phyloP scores from a whole-genome alignment of 148 eudicot genomes.

The Silene conica region DNA sequence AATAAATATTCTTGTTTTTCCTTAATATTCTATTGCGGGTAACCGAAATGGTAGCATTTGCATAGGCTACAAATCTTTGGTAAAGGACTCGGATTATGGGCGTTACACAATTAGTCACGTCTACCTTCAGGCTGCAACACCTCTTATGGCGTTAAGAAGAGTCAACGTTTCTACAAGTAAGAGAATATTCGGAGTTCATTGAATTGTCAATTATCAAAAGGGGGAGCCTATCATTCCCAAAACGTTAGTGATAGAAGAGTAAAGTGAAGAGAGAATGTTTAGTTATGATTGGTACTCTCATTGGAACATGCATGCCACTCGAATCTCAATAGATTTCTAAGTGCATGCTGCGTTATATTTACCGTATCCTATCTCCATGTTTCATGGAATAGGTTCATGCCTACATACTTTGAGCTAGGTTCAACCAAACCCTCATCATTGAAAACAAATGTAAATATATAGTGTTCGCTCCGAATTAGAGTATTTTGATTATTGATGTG shows the following conservation, averaged over 20 bases:
- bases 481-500: no score
- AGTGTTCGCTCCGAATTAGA: no score
- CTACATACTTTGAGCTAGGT: conserved; percentile 2
- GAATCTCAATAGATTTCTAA: background rate
- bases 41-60: no score
- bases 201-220: conserved; percentile 10
- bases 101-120: no score
- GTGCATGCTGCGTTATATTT: conserved; percentile 6
- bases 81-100: no score
- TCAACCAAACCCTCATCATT: background rate
- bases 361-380: conserved; percentile 1
- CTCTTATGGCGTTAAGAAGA: background rate
- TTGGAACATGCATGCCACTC: conserved; percentile 15
- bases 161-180: conserved; percentile 14
- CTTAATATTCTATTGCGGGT: no score
- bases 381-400: conserved; percentile 2
- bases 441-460: no score
- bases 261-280: conserved; percentile 3
- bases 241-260: background rate
- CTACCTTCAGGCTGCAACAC: no score
- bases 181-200: conserved; percentile 19
- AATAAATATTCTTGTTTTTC: no score
- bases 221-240: background rate
- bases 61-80: no score
- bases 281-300: background rate